Percentiles rank a stretch among this genome's conserved stretches.
Evolutionary conservation across 148 eudicot species (phyloP).

Genomic region (Agrostemma githago): DNA sequence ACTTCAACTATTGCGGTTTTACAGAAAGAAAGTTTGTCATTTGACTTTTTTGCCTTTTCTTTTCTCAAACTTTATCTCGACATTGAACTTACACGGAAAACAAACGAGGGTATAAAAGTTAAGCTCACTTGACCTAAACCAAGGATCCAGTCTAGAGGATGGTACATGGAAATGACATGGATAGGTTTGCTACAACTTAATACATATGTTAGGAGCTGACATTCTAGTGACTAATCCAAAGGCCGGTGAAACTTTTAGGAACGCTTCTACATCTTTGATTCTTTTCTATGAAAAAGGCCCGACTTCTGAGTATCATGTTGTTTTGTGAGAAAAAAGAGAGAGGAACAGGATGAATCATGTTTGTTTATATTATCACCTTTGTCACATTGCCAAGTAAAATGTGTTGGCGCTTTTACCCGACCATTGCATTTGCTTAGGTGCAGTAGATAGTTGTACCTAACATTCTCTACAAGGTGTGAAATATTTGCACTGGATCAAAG

Average conservation of each 20-base stretch:
- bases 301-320: neutral
- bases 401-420: neutral
- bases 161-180: neutral
- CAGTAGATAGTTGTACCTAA: neutral
- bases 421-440: neutral
- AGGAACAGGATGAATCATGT: conserved; percentile 3
- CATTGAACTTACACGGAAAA: neutral
- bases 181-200: neutral
- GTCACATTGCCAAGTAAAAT: neutral
- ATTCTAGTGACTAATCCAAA: conserved; percentile 6
- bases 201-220: neutral
- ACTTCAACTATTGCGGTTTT: too few relatives aligned
- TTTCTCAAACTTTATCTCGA: neutral
- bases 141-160: neutral
- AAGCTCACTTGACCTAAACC: neutral
- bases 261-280: neutral
- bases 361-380: neutral
- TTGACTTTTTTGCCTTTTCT: neutral
- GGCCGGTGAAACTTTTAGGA: neutral
- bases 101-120: neutral
- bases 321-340: neutral
- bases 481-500: neutral
- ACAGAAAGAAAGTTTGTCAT: neutral
- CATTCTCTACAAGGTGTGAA: neutral
- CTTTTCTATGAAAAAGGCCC: neutral